Conservation (phyloP, 805 yeast genomes). For the Sugiyamaella qingdaonensis region DNA sequence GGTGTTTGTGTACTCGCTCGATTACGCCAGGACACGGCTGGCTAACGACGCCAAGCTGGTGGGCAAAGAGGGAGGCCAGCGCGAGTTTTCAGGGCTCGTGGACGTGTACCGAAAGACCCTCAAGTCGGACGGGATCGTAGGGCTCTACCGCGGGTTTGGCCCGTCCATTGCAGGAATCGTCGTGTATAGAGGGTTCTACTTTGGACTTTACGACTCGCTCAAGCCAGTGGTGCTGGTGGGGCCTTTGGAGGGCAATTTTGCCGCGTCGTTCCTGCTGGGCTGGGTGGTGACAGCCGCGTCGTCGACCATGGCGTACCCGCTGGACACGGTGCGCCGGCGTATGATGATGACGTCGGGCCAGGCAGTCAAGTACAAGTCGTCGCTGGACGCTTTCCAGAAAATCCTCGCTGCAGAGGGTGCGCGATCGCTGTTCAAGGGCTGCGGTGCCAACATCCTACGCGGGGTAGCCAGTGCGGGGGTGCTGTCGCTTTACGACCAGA, state of each 20-base stretch:
- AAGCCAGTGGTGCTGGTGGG: slow-evolving; percentile 94
- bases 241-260: slow-evolving; percentile 89
- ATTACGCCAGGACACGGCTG: slow-evolving; percentile 97
- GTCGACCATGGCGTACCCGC: slow-evolving; percentile 97
- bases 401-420: slow-evolving; percentile 97
- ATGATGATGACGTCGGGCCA: slow-evolving; percentile 99
- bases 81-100: slow-evolving; percentile 95
- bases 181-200: slow-evolving; percentile 99
- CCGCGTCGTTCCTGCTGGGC: slow-evolving; percentile 93
- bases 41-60: slow-evolving; percentile 92
- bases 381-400: slow-evolving; percentile 86
- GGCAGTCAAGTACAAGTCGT: slow-evolving; percentile 94
- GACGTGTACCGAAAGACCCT: slow-evolving; percentile 96
- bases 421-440: slow-evolving; percentile 92
- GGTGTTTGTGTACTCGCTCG: slow-evolving; percentile 92
- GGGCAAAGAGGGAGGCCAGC: slow-evolving; percentile 72
- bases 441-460: slow-evolving; percentile 99
- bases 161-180: slow-evolving; percentile 96
- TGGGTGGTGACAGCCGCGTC: slow-evolving; percentile 99
- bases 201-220: slow-evolving; percentile 94
- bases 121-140: slow-evolving; percentile 94
- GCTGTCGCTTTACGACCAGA: slow-evolving; percentile 94
- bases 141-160: slow-evolving; percentile 99
- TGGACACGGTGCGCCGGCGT: slow-evolving; percentile 99
- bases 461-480: slow-evolving; percentile 99